Percentiles rank a stretch among this genome's conserved stretches.
Evolutionary conservation across 768 basidiomycete genomes (phyloP).

Genomic region (Filobasidium floriforme): DNA sequence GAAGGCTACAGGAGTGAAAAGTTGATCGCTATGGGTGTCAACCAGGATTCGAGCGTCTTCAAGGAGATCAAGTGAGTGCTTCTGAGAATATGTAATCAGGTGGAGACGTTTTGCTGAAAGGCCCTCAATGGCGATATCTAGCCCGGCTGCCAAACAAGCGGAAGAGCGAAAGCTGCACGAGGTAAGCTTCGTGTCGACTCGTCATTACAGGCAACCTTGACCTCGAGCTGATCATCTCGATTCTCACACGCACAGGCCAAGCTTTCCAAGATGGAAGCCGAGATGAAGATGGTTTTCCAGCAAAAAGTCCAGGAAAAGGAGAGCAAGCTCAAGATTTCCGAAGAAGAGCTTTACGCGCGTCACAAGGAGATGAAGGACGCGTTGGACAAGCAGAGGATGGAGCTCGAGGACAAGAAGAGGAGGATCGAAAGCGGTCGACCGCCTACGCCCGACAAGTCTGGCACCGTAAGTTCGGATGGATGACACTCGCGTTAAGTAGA

Average conservation of each 20-base stretch:
- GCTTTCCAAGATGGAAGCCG: slow-evolving; percentile 74
- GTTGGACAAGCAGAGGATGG: slow-evolving; percentile 86
- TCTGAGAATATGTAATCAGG: too few relatives aligned
- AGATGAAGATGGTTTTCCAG: slow-evolving; percentile 99
- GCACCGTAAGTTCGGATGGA: slow-evolving; percentile 12
- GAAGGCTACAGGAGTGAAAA: slow-evolving; percentile 99
- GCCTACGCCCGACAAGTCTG: slow-evolving; percentile 79
- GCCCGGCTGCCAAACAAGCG: slow-evolving; percentile 89
- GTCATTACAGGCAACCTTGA: neutral
- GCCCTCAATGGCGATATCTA: slow-evolving; percentile 39
- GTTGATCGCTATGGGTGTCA: slow-evolving; percentile 91
- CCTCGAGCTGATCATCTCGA: neutral
- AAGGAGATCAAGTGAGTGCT: slow-evolving; percentile 91
- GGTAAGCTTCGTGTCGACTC: slow-evolving; percentile 27
- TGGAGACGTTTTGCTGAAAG: too few relatives aligned
- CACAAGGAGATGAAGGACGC: slow-evolving; percentile 99
- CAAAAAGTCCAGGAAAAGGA: slow-evolving; percentile 99
- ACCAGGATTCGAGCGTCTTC: slow-evolving; percentile 95
- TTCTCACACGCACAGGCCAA: slow-evolving; percentile 53
- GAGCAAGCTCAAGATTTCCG: slow-evolving; percentile 94
- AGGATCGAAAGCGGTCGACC: slow-evolving; percentile 89
- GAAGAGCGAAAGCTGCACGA: slow-evolving; percentile 95
- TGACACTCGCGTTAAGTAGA: neutral
- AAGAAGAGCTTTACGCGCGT: slow-evolving; percentile 96
- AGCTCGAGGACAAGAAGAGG: slow-evolving; percentile 98